Base-by-base conservation (phyloP, 441 rosid genomes). In the Adansonia grandidieri region DNA sequence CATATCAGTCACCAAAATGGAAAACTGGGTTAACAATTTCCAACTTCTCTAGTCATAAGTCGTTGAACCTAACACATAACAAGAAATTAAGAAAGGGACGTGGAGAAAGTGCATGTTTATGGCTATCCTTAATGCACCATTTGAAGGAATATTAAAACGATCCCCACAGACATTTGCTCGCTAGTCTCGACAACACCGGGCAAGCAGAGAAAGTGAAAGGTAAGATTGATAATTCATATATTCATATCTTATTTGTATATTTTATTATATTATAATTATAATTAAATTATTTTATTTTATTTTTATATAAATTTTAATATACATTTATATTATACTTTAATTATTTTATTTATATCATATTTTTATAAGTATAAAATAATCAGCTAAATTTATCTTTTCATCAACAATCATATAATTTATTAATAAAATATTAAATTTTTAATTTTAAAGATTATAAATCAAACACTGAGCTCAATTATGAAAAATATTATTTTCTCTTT, bases 21-120 rank as follows among this genome's bases (percentile, higher is more conserved):
- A 77, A 77, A 61, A 56, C 13, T 28, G 20, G 37, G n/a, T 28
- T 17, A 47, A 60, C 22, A 37, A 67, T 15, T 42, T 14, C 17
- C 78, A 19, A 73, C 50, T 14, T 53, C 74, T 68, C 7, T 76
- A 80, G 72, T 48, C 82, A 80, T 15, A 28, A 28, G 32, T 28
- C 32, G 2, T 28, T 69, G 79, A 75, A 80, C 74, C 70, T 74
- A 57, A 57, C 61, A 57, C 32, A 15, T 14, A 7, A 2, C 40
- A 11, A 11, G 64, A n/a, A 0, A 11, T 53, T 57, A n/a, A 15
- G 48, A 64, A 32, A 32, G 68, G 6, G 66, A 22, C 1, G 17
- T 57, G 24, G 32, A 28, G 32, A 60, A 65, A 44, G 37, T 44
- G 71, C 42, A 24, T 15, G 65, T 32, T 13, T 13, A 68, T 78